phyloP scores from a whole-genome alignment of 2,329 filamentous ascomycete genomes.

The Metarhizium brunneum region DNA sequence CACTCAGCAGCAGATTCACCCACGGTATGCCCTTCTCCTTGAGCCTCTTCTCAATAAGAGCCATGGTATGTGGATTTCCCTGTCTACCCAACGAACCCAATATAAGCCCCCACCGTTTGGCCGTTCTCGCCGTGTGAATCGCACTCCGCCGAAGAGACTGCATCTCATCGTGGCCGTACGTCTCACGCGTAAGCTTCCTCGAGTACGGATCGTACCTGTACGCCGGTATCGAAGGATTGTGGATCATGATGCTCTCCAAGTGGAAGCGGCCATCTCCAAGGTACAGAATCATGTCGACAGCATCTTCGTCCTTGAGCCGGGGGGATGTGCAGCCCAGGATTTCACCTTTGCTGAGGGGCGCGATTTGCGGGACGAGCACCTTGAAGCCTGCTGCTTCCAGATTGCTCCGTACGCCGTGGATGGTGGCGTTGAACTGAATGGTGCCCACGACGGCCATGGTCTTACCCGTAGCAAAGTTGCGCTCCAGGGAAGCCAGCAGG shows the following conservation, averaged over 20 bases:
- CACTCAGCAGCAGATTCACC: constrained; percentile 78
- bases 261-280: constrained; percentile 91
- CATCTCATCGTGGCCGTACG: constrained; percentile 87
- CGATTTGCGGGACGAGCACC: constrained; percentile 83
- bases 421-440: constrained; percentile 96
- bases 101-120: constrained; percentile 90
- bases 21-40: constrained; percentile 64
- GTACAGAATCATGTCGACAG: constrained; percentile 73
- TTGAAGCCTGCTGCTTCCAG: constrained; percentile 79
- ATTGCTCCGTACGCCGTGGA: constrained; percentile 71
- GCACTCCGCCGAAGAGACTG: constrained; percentile 70
- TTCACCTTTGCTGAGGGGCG: constrained; percentile 86
- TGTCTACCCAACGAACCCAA: constrained; percentile 86
- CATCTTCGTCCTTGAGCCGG: constrained; percentile 45
- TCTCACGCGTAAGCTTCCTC: constrained; percentile 80
- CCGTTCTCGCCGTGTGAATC: constrained; percentile 64
- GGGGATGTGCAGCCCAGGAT: constrained; percentile 97
- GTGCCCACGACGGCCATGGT: constrained; percentile 90
- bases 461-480: constrained; percentile 79
- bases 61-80: constrained; percentile 89
- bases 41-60: constrained; percentile 72
- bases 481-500: constrained; percentile 74
- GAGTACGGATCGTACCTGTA: constrained; percentile 98
- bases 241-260: constrained; percentile 97
- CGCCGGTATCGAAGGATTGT: constrained; percentile 82